phyloP scores from a whole-genome alignment of 345 rosid genomes.

The Orychophragmus violaceus region DNA sequence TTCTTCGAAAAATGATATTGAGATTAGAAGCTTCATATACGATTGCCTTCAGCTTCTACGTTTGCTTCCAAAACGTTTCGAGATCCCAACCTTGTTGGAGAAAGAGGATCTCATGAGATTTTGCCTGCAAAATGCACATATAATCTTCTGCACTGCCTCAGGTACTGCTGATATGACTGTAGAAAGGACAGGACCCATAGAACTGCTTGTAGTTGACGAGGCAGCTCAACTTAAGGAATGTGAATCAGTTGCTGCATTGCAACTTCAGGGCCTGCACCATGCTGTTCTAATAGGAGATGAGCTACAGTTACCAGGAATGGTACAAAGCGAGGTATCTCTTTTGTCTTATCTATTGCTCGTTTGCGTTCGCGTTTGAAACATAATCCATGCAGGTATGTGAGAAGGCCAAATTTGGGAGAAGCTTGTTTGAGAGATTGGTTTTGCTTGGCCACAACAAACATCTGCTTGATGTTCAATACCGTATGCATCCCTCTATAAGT shows the following conservation, averaged over 20 bases:
- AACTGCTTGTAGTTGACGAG: slow-evolving; percentile 42
- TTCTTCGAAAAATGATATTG: not conserved
- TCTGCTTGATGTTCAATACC: slow-evolving; percentile 47
- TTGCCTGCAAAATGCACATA: slow-evolving; percentile 30
- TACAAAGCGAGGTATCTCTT: slow-evolving; percentile 33
- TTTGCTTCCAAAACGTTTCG: not conserved
- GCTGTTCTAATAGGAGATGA: slow-evolving; percentile 48
- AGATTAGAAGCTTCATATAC: not conserved
- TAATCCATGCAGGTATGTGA: slow-evolving; percentile 30
- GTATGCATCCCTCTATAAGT: slow-evolving; percentile 75
- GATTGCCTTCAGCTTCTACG: slow-evolving; percentile 14
- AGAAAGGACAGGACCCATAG: not conserved
- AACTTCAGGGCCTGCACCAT: slow-evolving; percentile 33
- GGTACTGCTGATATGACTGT: slow-evolving; percentile 26
- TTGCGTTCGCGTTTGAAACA: not conserved
- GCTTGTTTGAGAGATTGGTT: slow-evolving; percentile 61
- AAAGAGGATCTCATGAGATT: not conserved
- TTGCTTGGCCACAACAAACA: slow-evolving; percentile 41
- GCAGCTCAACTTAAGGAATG: slow-evolving; percentile 52
- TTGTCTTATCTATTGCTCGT: not conserved
- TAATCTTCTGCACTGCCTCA: slow-evolving; percentile 41
- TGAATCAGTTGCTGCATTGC: slow-evolving; percentile 41
- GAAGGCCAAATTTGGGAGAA: slow-evolving; percentile 45
- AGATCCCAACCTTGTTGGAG: not conserved
- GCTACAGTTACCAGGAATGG: slow-evolving; percentile 43